A percentile compares a stretch with the other conserved stretches of the same genome.
Evolutionary conservation across 2,329 filamentous ascomycete genomes (phyloP).

Genomic region (Cadophora gregata): DNA sequence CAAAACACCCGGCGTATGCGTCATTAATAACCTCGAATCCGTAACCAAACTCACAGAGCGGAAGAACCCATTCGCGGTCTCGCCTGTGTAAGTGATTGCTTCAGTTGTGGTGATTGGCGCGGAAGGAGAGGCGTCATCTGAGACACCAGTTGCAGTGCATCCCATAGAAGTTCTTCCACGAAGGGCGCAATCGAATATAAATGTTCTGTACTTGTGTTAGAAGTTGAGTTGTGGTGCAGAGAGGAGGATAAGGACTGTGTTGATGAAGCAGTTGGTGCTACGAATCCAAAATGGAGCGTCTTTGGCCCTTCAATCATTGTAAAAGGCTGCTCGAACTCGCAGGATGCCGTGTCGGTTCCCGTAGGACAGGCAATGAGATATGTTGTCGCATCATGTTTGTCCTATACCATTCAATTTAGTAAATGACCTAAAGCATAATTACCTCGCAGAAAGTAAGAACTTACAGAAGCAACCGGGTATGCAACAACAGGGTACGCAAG

Average conservation of each 20-base stretch:
- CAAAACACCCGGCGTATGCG: conserved; percentile 17
- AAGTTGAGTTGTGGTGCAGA: neutral
- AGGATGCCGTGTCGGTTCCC: conserved; percentile 18
- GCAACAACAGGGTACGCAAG: conserved; percentile 10
- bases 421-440: neutral
- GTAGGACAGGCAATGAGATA: conserved; percentile 32
- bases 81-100: conserved; percentile 21
- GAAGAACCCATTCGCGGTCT: conserved; percentile 25
- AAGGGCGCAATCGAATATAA: conserved; percentile 23
- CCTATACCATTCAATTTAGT: neutral
- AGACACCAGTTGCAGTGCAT: conserved; percentile 24
- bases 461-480: conserved; percentile 8
- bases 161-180: conserved; percentile 22
- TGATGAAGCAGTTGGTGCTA: conserved; percentile 16
- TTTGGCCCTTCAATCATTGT: conserved; percentile 31
- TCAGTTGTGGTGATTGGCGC: conserved; percentile 14
- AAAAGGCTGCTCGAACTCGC: conserved; percentile 33
- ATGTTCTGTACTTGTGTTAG: neutral
- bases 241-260: conserved; percentile 16
- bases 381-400: conserved; percentile 28
- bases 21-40: conserved; percentile 24
- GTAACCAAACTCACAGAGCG: conserved; percentile 23
- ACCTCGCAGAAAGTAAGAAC: neutral
- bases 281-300: conserved; percentile 29
- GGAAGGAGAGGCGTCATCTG: conserved; percentile 6